A percentile compares a stretch with the other conserved stretches of the same genome.
These are phyloP conservation scores for Coleophoma crateriformis DNA, from an alignment of 2,329 filamentous ascomycete genomes.

Conservation along the genomic window DNA sequence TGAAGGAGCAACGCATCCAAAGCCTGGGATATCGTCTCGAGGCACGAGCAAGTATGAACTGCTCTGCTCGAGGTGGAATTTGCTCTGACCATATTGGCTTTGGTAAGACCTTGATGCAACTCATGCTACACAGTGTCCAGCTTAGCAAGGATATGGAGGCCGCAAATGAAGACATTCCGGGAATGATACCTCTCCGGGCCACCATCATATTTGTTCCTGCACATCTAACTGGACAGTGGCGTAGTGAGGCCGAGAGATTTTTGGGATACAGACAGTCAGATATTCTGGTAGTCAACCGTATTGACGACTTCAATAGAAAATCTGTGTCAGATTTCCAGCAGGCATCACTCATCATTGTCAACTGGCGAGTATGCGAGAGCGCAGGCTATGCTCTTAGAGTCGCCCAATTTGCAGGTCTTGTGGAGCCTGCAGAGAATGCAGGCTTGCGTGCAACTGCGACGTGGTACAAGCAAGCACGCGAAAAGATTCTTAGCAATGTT, in stretches of 20 bases:
- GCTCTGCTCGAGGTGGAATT: conserved; percentile 49
- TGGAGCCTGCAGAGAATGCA: conserved; percentile 29
- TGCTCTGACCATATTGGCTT: conserved; percentile 61
- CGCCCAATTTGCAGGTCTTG: conserved; percentile 40
- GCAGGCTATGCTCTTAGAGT: conserved; percentile 42
- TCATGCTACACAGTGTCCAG: conserved; percentile 33
- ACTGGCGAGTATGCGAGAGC: conserved; percentile 41
- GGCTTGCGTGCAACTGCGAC: conserved; percentile 33
- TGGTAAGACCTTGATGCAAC: conserved; percentile 60
- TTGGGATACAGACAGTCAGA: conserved; percentile 29
- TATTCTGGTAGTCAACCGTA: conserved; percentile 8
- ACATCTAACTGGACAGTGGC: conserved; percentile 54
- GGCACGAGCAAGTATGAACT: conserved; percentile 36
- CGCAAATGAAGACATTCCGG: neutral
- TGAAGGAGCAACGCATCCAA: conserved; percentile 47
- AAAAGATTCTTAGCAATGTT: conserved; percentile 33
- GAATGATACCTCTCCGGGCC: conserved; percentile 37
- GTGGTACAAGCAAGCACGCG: conserved; percentile 44
- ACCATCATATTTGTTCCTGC: conserved; percentile 55
- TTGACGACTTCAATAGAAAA: conserved; percentile 15
- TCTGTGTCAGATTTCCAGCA: conserved; percentile 35
- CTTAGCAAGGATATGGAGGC: conserved; percentile 32
- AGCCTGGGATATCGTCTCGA: conserved; percentile 52
- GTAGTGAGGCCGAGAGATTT: conserved; percentile 45
- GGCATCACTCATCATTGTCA: conserved; percentile 49